Conservation (phyloP, 2,329 filamentous ascomycete genomes). For the Ilyonectria robusta region DNA sequence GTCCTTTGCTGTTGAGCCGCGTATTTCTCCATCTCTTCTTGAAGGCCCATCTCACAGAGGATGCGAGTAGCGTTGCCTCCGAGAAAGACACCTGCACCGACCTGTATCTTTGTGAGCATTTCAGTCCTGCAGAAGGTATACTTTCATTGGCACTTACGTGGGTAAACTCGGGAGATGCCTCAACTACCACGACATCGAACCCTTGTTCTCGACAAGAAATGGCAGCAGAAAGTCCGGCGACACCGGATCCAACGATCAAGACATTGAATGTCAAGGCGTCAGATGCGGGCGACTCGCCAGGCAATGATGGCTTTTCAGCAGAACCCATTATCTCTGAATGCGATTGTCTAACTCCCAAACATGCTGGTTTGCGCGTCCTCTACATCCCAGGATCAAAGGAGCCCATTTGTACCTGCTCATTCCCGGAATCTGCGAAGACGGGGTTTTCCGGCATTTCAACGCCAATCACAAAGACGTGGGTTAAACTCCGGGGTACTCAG, state of each 20-base stretch:
- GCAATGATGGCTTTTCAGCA: neutral
- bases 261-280: neutral
- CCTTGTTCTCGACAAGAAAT: neutral
- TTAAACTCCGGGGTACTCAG: neutral
- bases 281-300: neutral
- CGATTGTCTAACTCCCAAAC: neutral
- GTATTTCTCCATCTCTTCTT: neutral
- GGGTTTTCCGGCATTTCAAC: neutral
- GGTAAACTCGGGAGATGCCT: neutral
- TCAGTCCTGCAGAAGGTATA: neutral
- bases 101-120: constrained; percentile 1
- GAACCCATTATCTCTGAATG: neutral
- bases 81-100: neutral
- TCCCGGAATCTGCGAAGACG: neutral
- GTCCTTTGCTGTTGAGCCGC: neutral
- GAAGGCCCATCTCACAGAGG: neutral
- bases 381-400: neutral
- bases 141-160: neutral
- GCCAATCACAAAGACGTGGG: neutral
- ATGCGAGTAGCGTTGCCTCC: neutral
- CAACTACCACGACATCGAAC: neutral
- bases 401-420: constrained; percentile 1
- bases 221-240: neutral
- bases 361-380: neutral
- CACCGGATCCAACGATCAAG: neutral